These are phyloP conservation scores for Candida pseudocylindracea DNA, from an alignment of 1,139 yeast genomes.

Conservation along the genomic window DNA sequence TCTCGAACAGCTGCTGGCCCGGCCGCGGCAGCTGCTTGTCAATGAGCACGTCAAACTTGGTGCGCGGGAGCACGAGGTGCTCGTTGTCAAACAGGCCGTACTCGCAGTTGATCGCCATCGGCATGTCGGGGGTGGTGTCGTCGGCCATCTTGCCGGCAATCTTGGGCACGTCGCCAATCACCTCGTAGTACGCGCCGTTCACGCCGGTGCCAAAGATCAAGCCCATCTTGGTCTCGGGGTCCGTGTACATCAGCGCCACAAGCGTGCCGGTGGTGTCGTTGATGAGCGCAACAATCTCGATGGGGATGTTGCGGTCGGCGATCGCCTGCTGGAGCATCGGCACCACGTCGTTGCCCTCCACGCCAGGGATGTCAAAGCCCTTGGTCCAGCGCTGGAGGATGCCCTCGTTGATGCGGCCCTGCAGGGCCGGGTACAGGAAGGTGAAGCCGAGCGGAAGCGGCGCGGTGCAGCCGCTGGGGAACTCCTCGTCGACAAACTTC, in stretches of 20 bases:
- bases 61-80: slow-evolving; percentile 66
- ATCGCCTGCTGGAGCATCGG: slow-evolving; percentile 73
- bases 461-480: slow-evolving; percentile 30
- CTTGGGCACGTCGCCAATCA: slow-evolving; percentile 55
- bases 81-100: slow-evolving; percentile 96
- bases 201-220: slow-evolving; percentile 96
- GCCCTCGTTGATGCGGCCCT: slow-evolving; percentile 66
- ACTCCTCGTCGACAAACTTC: slow-evolving; percentile 35
- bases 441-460: slow-evolving; percentile 80
- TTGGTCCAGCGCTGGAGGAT: slow-evolving; percentile 92
- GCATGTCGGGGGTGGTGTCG: slow-evolving; percentile 40
- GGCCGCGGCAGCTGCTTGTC: slow-evolving; percentile 89
- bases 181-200: slow-evolving; percentile 91
- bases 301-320: slow-evolving; percentile 42
- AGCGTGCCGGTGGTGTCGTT: slow-evolving; percentile 96
- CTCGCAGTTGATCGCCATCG: slow-evolving; percentile 96
- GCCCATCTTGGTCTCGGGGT: slow-evolving; percentile 80
- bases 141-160: slow-evolving; percentile 44
- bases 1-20: slow-evolving; percentile 88
- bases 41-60: slow-evolving; percentile 60
- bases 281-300: slow-evolving; percentile 75
- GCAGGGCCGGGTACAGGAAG: slow-evolving; percentile 84
- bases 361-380: slow-evolving; percentile 86
- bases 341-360: slow-evolving; percentile 88
- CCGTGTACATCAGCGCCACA: slow-evolving; percentile 88